phyloP scores from a whole-genome alignment of 495 filamentous ascomycete species.

The Aspergillus nidulans region DNA sequence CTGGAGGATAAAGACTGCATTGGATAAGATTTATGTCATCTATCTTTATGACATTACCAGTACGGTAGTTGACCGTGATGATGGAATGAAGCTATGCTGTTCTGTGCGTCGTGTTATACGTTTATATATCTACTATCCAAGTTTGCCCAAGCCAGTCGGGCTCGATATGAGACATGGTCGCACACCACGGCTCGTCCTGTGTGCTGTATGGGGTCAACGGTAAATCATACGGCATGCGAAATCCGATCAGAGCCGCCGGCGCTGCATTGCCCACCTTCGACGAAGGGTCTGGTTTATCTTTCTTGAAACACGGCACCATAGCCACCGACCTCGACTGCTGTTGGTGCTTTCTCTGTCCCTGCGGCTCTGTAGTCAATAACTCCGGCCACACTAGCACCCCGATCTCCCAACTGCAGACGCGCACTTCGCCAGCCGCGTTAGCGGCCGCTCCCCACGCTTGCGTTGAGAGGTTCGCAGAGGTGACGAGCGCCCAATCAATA shows the following conservation, averaged over 20 bases:
- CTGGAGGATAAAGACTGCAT: slow-evolving; percentile 4
- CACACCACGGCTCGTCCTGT: slow-evolving; percentile 74
- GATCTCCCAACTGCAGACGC: slow-evolving; percentile 78
- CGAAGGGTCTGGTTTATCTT: slow-evolving; percentile 43
- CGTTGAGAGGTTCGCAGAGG: slow-evolving; percentile 81
- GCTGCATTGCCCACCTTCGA: background rate
- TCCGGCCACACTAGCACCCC: slow-evolving; percentile 83
- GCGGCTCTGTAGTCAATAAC: slow-evolving; percentile 43
- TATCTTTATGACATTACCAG: background rate
- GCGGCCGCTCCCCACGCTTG: slow-evolving; percentile 79
- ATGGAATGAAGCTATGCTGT: background rate
- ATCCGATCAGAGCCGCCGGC: slow-evolving; percentile 46
- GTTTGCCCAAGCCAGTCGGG: slow-evolving; percentile 67
- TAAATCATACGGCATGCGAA: slow-evolving; percentile 80
- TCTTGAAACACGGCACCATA: slow-evolving; percentile 71
- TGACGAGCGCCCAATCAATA: slow-evolving; percentile 85
- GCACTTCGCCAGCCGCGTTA: slow-evolving; percentile 52
- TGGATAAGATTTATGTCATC: slow-evolving; percentile 8
- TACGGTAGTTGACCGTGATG: background rate
- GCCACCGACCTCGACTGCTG: slow-evolving; percentile 18
- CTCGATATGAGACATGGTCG: slow-evolving; percentile 54
- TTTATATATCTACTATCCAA: slow-evolving; percentile 36
- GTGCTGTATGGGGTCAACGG: slow-evolving; percentile 62
- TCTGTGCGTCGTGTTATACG: too few relatives aligned
- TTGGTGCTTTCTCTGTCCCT: too few relatives aligned